Evolutionary conservation across 192 early-diverging fungal species (phyloP), one percentile per base, ranked within the genome.

Genomic region (Entrophospora sp.): DNA sequence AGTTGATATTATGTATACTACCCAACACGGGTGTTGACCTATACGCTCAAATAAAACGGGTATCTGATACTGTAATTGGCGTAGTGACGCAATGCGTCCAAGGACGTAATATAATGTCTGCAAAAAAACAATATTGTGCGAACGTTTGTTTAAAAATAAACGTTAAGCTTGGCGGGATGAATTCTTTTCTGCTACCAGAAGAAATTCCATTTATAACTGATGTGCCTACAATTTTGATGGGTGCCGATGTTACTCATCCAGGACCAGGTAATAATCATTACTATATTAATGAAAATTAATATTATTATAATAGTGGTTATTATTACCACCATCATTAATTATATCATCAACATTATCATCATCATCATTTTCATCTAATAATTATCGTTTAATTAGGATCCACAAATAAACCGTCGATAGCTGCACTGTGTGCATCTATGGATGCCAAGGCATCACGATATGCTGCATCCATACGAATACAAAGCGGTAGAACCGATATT

Each of bases 111-210:
- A 79, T 91, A 66, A 80, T 79, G 69, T 67, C 75, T 14, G 78
- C 88, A 20, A 93, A 87, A 70, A 70, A 84, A 32, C 93, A 96
- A 77, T 97, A 97, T 79, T 94, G 91, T 66, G 95, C 95, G 13
- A 97, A 97, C 59, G 87, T 97, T 18, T 92, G 87, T 56, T 73
- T 97, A 30, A 97, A 97, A 78, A 84, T 96, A 63, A 97, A 97
- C 76, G 82, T 88, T 34, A 95, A 97, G 79, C 81, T 97, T 7
- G 91, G 93, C 56, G 93, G 92, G 38, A 87, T 86, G 78, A 95
- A 95, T 76, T 77, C 84, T 25, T 85, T 79, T 67, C 70, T 96
- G 36, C 65, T 52, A 0, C 73, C 73, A 22, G 30, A 66, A 8
- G 77, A 89, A 51, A 77, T 89, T 20, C 85, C 87, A 1, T 89